These are phyloP conservation scores for Cladophialophora immunda DNA, from an alignment of 2,329 filamentous ascomycete genomes.

Conservation along the genomic window DNA sequence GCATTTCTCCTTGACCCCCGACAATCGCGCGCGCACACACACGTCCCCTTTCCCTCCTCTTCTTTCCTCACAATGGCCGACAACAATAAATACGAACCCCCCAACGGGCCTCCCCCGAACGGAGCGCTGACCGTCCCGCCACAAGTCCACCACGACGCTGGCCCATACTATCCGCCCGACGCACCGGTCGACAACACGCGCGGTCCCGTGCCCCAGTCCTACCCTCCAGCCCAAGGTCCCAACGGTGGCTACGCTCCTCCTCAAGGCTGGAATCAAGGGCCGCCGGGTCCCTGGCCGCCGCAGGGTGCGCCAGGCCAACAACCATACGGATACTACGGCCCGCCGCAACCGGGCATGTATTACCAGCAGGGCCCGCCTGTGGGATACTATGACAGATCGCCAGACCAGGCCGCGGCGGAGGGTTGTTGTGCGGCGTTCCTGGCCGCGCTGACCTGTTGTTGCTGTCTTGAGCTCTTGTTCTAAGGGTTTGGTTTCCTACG, in stretches of 20 bases:
- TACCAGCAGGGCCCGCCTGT: slow-evolving; percentile 45
- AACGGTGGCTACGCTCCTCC: slow-evolving; percentile 33
- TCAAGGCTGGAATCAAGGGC: slow-evolving; percentile 33
- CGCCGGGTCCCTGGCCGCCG: slow-evolving; percentile 23
- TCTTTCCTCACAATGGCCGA: slow-evolving; percentile 9
- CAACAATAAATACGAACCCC: slow-evolving; percentile 34
- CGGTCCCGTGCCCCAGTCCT: slow-evolving; percentile 26
- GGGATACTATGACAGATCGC: slow-evolving; percentile 48
- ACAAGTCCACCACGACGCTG: slow-evolving; percentile 39
- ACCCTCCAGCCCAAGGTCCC: slow-evolving; percentile 32
- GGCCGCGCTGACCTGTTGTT: slow-evolving; percentile 59
- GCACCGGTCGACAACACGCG: slow-evolving; percentile 22
- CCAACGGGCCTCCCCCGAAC: slow-evolving; percentile 33
- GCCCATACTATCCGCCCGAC: slow-evolving; percentile 37
- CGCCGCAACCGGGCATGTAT: slow-evolving; percentile 42
- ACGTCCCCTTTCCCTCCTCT: neutral
- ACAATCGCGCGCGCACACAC: neutral
- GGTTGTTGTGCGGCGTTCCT: slow-evolving; percentile 55
- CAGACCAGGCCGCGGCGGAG: slow-evolving; percentile 45
- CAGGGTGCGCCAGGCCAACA: slow-evolving; percentile 26
- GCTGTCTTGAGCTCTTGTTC: slow-evolving; percentile 62
- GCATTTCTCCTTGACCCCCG: neutral
- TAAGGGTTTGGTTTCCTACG: slow-evolving; percentile 42
- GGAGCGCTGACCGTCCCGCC: slow-evolving; percentile 19
- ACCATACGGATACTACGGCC: slow-evolving; percentile 36